These are phyloP conservation scores for Olyra latifolia DNA, from an alignment of 176 grass and related monocot genomes.

Conservation along the genomic window DNA sequence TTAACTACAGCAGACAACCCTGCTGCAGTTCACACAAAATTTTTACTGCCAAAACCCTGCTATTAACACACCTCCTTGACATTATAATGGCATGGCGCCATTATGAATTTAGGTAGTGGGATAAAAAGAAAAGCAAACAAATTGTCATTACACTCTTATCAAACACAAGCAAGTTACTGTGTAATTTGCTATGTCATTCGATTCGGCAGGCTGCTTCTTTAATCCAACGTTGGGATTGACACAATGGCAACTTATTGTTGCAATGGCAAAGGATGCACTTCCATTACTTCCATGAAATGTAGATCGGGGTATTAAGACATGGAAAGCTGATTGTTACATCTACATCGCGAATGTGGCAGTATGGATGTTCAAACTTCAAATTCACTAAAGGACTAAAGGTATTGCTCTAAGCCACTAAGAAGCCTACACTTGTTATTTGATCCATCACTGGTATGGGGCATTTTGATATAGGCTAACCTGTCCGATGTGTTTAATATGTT, in stretches of 20 bases:
- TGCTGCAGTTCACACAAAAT: background rate
- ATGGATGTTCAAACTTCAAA: background rate
- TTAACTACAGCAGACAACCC: background rate
- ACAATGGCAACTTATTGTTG: background rate
- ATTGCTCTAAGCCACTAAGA: background rate
- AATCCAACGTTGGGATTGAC: background rate
- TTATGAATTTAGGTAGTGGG: background rate
- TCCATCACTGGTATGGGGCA: background rate
- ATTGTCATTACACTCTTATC: background rate
- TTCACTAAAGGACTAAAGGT: background rate
- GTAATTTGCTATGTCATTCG: background rate
- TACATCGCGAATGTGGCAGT: background rate
- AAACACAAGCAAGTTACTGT: background rate
- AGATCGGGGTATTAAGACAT: background rate
- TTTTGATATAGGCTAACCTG: background rate
- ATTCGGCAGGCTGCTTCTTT: background rate
- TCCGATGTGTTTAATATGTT: background rate
- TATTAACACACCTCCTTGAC: background rate
- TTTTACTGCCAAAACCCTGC: too few species aligned
- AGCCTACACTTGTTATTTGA: background rate
- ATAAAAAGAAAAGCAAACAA: background rate
- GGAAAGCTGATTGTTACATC: background rate
- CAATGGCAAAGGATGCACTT: background rate
- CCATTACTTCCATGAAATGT: background rate
- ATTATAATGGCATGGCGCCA: background rate